These are phyloP conservation scores for Fusarium globosum DNA, from an alignment of 2,329 filamentous ascomycete species.

Conservation along the genomic window DNA sequence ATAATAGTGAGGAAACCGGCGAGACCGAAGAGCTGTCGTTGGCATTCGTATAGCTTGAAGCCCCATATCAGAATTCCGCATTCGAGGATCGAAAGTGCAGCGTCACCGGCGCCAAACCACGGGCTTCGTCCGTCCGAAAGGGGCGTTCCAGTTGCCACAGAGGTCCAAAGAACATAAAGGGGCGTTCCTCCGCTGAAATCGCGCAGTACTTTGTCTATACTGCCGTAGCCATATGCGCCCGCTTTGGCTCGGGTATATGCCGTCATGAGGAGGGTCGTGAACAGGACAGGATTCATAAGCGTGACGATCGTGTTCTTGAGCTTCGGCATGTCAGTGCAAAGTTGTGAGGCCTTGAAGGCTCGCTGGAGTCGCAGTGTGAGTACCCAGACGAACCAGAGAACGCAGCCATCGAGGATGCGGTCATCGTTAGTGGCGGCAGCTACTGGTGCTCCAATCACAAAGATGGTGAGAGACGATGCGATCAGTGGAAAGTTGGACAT, in stretches of 20 bases:
- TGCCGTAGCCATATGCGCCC: conserved; percentile 41
- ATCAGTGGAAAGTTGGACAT: conserved; percentile 46
- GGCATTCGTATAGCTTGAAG: conserved; percentile 64
- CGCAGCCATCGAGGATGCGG: conserved; percentile 57
- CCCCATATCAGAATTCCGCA: conserved; percentile 65
- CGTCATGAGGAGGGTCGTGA: conserved; percentile 58
- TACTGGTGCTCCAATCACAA: conserved; percentile 56
- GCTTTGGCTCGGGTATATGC: conserved; percentile 57
- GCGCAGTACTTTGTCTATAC: conserved; percentile 46
- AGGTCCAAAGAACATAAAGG: conserved; percentile 52
- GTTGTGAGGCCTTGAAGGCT: conserved; percentile 45
- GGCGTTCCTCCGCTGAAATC: conserved; percentile 51
- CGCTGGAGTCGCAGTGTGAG: conserved; percentile 53
- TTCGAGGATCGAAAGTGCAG: conserved; percentile 61
- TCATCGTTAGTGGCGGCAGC: conserved; percentile 49
- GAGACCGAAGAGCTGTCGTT: conserved; percentile 57
- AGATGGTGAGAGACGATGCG: conserved; percentile 46
- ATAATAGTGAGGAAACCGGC: conserved; percentile 54
- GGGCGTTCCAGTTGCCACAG: conserved; percentile 5
- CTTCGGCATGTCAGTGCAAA: conserved; percentile 10
- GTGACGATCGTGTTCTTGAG: conserved; percentile 51
- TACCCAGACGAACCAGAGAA: conserved; percentile 63
- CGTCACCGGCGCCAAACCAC: conserved; percentile 61
- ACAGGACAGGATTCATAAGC: conserved; percentile 60
- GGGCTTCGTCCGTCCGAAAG: conserved; percentile 28